phyloP scores from a whole-genome alignment of 2,329 filamentous ascomycete species.

The Ophiocordyceps sinensis region DNA sequence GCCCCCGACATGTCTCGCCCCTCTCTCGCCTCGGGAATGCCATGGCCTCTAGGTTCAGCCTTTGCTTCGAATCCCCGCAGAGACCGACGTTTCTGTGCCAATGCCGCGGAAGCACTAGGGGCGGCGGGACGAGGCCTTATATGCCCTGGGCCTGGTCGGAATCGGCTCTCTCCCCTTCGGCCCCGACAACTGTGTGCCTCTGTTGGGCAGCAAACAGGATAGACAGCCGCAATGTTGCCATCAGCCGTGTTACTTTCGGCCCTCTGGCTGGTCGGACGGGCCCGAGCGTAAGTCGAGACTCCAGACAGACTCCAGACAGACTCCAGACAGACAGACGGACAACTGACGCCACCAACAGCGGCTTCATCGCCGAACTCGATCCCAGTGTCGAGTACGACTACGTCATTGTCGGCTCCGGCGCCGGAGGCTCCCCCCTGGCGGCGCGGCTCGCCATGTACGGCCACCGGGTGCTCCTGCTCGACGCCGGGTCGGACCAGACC shows the following conservation, averaged over 20 bases:
- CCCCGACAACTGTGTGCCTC: neutral
- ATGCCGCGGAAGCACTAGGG: too few species aligned
- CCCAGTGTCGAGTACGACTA: conserved; percentile 29
- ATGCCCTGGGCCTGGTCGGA: too few species aligned
- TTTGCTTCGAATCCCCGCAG: too few species aligned
- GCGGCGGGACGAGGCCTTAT: too few species aligned
- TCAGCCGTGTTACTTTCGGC: neutral
- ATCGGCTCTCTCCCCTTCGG: neutral
- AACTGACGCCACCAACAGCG: neutral
- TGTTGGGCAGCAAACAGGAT: neutral
- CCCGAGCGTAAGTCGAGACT: neutral
- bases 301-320: too few species aligned
- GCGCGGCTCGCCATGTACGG: conserved; percentile 43
- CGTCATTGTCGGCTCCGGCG: conserved; percentile 46
- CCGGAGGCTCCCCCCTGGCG: conserved; percentile 44
- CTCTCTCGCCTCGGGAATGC: too few species aligned
- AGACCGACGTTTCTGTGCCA: too few species aligned
- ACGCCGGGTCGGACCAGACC: conserved; percentile 46
- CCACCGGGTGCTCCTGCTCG: conserved; percentile 43
- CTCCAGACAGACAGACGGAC: too few species aligned
- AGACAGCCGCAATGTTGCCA: neutral
- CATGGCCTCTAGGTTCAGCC: too few species aligned
- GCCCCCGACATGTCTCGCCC: too few species aligned
- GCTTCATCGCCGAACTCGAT: neutral
- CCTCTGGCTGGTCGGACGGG: neutral